Evolutionary conservation across 768 basidiomycete genomes (phyloP).

Genomic region (Phlebiopsis gigantea): DNA sequence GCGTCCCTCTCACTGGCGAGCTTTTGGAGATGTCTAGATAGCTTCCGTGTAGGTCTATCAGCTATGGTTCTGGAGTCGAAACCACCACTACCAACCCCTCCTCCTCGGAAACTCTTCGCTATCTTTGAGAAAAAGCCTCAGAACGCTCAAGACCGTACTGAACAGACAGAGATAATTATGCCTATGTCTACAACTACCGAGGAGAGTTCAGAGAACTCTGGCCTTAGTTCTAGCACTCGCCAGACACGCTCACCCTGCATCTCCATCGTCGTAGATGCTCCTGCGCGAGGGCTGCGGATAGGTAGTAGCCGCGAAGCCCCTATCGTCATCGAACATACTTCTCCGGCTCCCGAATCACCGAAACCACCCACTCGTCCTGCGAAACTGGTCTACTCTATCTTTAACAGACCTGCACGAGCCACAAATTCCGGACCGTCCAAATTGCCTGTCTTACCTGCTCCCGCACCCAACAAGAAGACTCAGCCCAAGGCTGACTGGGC

Average conservation of each 20-base stretch:
- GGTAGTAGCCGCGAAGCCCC: constrained; percentile 30
- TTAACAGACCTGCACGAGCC: constrained; percentile 17
- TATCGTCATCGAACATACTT: constrained; percentile 40
- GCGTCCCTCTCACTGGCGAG: neutral
- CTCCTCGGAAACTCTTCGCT: constrained; percentile 4
- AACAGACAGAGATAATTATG: neutral
- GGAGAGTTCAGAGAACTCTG: neutral
- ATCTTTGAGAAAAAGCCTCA: constrained; percentile 3
- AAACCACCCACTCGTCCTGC: constrained; percentile 14
- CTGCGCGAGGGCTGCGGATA: neutral
- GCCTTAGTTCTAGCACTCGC: neutral
- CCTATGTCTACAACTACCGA: too few species aligned
- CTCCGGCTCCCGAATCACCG: constrained; percentile 22
- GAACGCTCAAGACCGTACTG: neutral
- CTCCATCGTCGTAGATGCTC: neutral
- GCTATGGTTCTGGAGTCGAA: neutral
- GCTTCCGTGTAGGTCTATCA: neutral
- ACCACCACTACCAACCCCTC: neutral
- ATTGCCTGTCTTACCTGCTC: constrained; percentile 19
- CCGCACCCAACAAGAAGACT: neutral
- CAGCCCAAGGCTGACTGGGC: neutral
- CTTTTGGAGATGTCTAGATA: neutral
- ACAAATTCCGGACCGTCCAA: neutral
- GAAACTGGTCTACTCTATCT: constrained; percentile 40
- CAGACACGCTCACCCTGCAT: neutral